phyloP scores from a whole-genome alignment of 352 stramenopile species.

The Phytopythium ostracodes region DNA sequence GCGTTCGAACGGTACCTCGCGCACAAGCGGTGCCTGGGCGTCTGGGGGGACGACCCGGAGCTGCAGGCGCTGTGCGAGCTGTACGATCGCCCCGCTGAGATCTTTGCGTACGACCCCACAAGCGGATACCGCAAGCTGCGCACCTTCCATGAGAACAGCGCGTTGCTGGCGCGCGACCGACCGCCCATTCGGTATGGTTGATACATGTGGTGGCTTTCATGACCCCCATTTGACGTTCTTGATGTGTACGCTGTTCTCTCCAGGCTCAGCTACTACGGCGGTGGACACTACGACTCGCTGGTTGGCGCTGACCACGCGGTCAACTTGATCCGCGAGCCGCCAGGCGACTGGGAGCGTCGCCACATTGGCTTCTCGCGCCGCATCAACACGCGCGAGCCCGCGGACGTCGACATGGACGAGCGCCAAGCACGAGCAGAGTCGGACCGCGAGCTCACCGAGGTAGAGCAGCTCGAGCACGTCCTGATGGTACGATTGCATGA shows the following conservation, averaged over 20 bases:
- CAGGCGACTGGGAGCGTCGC: constrained; percentile 62
- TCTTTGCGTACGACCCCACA: constrained; percentile 83
- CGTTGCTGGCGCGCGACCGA: constrained; percentile 39
- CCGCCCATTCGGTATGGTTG: constrained; percentile 55
- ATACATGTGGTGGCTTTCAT: not conserved
- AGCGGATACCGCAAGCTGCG: constrained; percentile 76
- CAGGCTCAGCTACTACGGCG: constrained; percentile 90
- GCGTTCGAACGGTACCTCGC: constrained; percentile 89
- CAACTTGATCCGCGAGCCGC: constrained; percentile 58
- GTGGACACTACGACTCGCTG: constrained; percentile 90
- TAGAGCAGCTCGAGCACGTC: constrained; percentile 67
- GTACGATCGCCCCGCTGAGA: constrained; percentile 88
- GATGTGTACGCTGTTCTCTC: not conserved
- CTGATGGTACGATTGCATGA: constrained; percentile 37
- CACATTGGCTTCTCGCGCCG: constrained; percentile 64
- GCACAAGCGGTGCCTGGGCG: constrained; percentile 86
- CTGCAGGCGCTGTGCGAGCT: constrained; percentile 95
- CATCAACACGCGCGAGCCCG: constrained; percentile 58
- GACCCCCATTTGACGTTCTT: not conserved
- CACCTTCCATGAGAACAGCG: constrained; percentile 85
- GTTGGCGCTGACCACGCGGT: constrained; percentile 43
- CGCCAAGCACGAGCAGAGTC: constrained; percentile 25
- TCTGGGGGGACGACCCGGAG: constrained; percentile 96
- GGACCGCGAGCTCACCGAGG: constrained; percentile 53
- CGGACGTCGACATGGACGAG: constrained; percentile 20